Base-by-base conservation (phyloP, 495 filamentous ascomycete species). In the Aspergillus bridgeri region DNA sequence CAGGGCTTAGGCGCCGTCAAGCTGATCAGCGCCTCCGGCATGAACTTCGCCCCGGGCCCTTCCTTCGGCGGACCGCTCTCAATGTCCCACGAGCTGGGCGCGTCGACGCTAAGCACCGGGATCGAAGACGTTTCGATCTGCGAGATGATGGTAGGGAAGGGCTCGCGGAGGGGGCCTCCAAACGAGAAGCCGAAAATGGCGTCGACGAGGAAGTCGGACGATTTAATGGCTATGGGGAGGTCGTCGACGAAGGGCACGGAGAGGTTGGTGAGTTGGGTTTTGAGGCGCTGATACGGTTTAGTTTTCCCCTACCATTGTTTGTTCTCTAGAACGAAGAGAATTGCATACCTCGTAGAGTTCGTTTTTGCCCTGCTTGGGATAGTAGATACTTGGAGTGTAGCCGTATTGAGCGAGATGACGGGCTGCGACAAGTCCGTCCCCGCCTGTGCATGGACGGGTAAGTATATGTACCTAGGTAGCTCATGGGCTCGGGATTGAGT, bases 181-280 rank as follows among this genome's bases (percentile, higher is more conserved):
- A 98, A 98, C 63, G 88, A 92, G 79, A 98, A 98, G 43, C 92
- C 94, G 66, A 98, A 98, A 65, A 98, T 90, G 43, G 95, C 91
- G 72, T 98, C 94, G 56, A 98, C 78, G 49, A 98, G 78, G 63
- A 96, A 87, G 67, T 95, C 82, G 20, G 87, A 79, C 47, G 83
- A 76, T 58, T 79, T 72, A 5, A 96, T 68, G 9, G 89, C 86
- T 3, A 71, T 45, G 19, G 75, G 67, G 62, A 96, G 96, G 75
- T 96, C 91, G 18, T 86, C 79, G 13, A 90, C 86, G 76, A 98
- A 94, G 7, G 90, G 90, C 50, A 98, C 79, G 8, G 86, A 80
- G 59, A 96, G 88, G 61, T 91, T 86, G 49, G 84, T 77, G 11
- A 96, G 83, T 75, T 98, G 94, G 17, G 83, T 93, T 65, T 82